phyloP scores from a whole-genome alignment of 331 rosid species.

The Quercus lobata region DNA sequence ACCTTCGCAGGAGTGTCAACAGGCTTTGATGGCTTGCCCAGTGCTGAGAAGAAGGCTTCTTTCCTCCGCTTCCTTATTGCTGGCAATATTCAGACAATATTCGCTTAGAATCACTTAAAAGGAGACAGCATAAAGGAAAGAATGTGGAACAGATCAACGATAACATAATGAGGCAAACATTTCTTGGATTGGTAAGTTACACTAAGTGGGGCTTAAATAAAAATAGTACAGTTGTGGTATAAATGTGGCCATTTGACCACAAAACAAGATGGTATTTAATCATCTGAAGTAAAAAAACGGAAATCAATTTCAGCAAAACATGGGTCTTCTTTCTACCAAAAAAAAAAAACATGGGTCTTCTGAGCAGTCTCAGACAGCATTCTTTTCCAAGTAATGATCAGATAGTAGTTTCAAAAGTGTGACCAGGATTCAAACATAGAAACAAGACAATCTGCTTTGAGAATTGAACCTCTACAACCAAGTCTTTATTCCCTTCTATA shows the following conservation, averaged over 20 bases:
- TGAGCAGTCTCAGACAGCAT: not conserved
- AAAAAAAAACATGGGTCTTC: not conserved
- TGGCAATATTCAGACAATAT: too few relatives aligned
- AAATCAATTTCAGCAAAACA: not conserved
- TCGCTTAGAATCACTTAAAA: constrained; percentile 6
- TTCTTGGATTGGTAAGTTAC: too few relatives aligned
- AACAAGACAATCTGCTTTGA: too few relatives aligned
- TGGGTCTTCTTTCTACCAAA: not conserved
- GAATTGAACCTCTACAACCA: too few relatives aligned
- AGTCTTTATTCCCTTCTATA: too few relatives aligned
- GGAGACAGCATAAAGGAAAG: not conserved
- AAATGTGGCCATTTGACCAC: not conserved
- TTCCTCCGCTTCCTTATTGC: constrained; percentile 51
- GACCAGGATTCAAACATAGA: not conserved
- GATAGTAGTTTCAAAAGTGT: not conserved
- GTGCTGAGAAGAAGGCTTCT: constrained; percentile 81
- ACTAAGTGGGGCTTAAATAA: too few relatives aligned
- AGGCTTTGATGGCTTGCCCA: constrained; percentile 33
- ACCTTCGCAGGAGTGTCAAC: too few relatives aligned
- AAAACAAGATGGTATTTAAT: not conserved
- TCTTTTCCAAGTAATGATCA: not conserved
- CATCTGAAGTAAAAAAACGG: not conserved
- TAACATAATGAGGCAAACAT: not conserved
- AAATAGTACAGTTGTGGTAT: too few relatives aligned
- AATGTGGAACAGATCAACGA: not conserved